These are phyloP conservation scores for Capsicum rhomboideum DNA, from an alignment of 257 asterid species.

Conservation along the genomic window DNA sequence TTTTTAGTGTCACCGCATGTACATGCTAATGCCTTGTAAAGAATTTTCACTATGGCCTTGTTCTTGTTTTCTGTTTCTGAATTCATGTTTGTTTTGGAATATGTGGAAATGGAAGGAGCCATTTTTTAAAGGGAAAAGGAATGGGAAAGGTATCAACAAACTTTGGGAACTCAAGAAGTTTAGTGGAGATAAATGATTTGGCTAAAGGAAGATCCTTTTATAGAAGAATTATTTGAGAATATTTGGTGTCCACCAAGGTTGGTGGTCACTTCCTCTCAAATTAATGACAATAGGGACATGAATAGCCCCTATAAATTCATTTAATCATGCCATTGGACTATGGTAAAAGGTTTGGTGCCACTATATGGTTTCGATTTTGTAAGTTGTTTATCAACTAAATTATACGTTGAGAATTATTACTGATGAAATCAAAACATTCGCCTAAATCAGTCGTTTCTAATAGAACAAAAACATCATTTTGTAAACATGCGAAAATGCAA, in stretches of 20 bases:
- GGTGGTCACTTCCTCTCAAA: not conserved
- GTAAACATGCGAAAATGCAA: not conserved
- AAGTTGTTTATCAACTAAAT: not conserved
- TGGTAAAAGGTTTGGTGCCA: not conserved
- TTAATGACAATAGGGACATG: not conserved
- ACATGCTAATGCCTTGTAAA: conserved; percentile 46
- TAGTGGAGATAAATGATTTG: not conserved
- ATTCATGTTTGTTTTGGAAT: not conserved
- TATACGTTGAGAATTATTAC: not conserved
- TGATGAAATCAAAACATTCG: not conserved
- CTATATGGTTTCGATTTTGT: not conserved
- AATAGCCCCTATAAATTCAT: not conserved
- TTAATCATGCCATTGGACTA: not conserved
- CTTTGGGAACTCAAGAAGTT: not conserved
- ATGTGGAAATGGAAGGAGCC: not conserved
- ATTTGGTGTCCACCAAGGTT: not conserved
- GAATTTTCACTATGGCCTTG: conserved; percentile 35
- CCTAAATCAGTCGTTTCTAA: not conserved
- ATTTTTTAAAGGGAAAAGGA: not conserved
- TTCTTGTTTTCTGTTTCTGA: conserved; percentile 20
- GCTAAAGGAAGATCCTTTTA: not conserved
- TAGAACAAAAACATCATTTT: not conserved
- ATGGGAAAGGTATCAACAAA: not conserved
- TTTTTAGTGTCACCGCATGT: conserved; percentile 12
- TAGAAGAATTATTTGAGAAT: not conserved